phyloP scores from a whole-genome alignment of 1,139 yeast genomes.

The Kluyveromyces marxianus region DNA sequence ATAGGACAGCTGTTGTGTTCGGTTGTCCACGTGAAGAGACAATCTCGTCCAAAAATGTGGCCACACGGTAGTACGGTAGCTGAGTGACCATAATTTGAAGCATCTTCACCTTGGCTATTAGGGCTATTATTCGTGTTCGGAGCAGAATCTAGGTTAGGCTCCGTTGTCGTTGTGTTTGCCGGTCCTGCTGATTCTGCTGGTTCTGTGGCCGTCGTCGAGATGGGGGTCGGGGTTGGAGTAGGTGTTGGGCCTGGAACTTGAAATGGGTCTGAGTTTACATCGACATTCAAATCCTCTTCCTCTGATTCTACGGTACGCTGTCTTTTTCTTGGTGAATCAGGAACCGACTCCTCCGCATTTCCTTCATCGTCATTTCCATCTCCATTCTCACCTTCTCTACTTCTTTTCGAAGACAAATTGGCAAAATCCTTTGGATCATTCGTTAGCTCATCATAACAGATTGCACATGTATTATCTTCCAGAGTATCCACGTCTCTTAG shows the following conservation, averaged over 20 bases:
- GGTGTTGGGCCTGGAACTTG: no score
- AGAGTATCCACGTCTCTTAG: conserved; percentile 31
- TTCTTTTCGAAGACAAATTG: conserved; percentile 12
- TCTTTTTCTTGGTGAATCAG: background rate
- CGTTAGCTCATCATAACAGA: conserved; percentile 55
- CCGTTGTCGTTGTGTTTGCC: background rate
- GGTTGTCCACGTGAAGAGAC: conserved; percentile 70
- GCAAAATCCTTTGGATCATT: conserved; percentile 14
- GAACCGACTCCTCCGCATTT: background rate
- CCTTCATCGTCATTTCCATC: conserved; percentile 1
- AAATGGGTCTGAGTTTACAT: no score
- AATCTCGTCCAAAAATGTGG: conserved; percentile 67
- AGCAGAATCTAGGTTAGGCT: no score
- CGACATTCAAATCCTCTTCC: background rate
- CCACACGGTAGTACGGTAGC: conserved; percentile 76
- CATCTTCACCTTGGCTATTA: conserved; percentile 8
- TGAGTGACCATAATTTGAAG: conserved; percentile 42
- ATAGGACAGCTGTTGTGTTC: conserved; percentile 69
- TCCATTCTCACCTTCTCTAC: conserved; percentile 16
- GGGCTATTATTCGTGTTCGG: no score
- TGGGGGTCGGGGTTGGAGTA: no score
- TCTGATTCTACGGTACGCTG: background rate
- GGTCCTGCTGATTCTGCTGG: background rate
- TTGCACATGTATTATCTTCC: conserved; percentile 46
- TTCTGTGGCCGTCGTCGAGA: background rate